Conservation (phyloP, 805 yeast species). For the Wickerhamiella vanderwaltii region DNA sequence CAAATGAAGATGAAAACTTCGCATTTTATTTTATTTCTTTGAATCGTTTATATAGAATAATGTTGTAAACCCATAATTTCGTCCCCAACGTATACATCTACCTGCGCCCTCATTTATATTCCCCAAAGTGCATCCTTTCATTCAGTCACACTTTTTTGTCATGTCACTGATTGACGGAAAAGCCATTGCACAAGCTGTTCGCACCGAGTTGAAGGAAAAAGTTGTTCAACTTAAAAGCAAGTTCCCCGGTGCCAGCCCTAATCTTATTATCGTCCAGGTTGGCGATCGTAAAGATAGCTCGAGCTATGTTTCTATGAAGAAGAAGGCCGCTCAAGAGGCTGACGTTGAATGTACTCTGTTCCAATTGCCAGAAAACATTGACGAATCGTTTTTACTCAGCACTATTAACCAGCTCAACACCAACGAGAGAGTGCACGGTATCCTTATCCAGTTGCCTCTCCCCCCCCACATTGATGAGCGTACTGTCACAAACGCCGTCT, state of each 20-base stretch:
- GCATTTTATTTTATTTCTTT: no score
- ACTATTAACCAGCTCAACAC: constrained; percentile 53
- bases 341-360: constrained; percentile 56
- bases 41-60: no score
- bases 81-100: no score
- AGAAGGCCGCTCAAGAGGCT: constrained; percentile 79
- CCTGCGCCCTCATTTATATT: no score
- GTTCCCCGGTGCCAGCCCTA: constrained; percentile 48
- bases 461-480: constrained; percentile 74
- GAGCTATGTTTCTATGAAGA: constrained; percentile 82
- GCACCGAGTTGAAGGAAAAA: constrained; percentile 39
- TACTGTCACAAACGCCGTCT: constrained; percentile 67
- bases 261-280: constrained; percentile 74
- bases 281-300: constrained; percentile 84
- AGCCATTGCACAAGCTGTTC: constrained; percentile 42
- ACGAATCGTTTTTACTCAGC: constrained; percentile 46
- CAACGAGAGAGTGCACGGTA: constrained; percentile 71
- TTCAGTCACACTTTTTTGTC: no score
- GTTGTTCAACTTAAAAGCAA: constrained; percentile 34
- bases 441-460: constrained; percentile 80
- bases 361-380: constrained; percentile 48
- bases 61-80: no score
- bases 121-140: no score
- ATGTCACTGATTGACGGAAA: constrained; percentile 47
- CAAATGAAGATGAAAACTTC: no score